Percentiles rank a stretch among this genome's conserved stretches.
Evolutionary conservation across 768 basidiomycete genomes (phyloP).

Genomic region (Cyathus striatus): DNA sequence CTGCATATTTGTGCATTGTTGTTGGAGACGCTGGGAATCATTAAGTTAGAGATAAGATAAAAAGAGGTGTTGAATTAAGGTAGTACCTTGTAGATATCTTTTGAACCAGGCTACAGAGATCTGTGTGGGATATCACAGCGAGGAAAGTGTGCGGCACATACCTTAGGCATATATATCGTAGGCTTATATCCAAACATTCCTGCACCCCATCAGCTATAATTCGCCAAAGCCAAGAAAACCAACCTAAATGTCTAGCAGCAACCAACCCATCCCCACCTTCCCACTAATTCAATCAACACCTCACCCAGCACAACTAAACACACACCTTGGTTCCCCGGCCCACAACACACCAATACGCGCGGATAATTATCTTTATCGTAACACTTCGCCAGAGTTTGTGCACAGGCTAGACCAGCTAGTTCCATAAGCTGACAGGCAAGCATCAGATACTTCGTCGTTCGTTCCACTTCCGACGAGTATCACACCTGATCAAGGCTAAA

Average conservation of each 20-base stretch:
- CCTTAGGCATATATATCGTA: conserved; percentile 93
- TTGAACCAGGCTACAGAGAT: conserved; percentile 72
- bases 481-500: conserved; percentile 91
- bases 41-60: background rate
- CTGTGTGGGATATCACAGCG: background rate
- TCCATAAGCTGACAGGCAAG: conserved; percentile 74
- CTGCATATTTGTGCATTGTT: conserved; percentile 84
- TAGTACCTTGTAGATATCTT: conserved; percentile 83
- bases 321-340: conserved; percentile 89
- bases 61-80: background rate
- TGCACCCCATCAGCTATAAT: conserved; percentile 18
- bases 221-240: conserved; percentile 12
- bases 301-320: background rate
- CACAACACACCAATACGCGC: conserved; percentile 90
- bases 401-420: conserved; percentile 90
- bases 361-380: conserved; percentile 66
- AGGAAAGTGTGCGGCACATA: conserved; percentile 16
- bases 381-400: conserved; percentile 77
- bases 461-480: conserved; percentile 2
- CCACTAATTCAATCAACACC: background rate
- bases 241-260: conserved; percentile 90
- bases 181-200: conserved; percentile 92
- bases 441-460: background rate
- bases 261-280: conserved; percentile 91
- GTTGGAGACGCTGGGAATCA: conserved; percentile 61